Evolutionary conservation across 768 basidiomycete species (phyloP), one percentile per base, ranked within the genome.

Genomic region (Ramaria sp.): DNA sequence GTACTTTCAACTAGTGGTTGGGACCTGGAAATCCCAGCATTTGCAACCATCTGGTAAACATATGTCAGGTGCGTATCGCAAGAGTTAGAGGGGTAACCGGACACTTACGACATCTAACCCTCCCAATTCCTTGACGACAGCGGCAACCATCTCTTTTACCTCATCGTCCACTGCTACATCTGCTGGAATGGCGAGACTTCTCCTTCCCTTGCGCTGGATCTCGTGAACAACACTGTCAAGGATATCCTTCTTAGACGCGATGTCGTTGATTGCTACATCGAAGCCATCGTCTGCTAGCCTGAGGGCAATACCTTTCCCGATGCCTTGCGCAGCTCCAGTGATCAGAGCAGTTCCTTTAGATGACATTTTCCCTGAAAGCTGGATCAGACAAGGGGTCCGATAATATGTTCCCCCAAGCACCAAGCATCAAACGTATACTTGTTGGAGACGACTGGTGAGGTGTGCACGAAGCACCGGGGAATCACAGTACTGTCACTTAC

Each of bases 101-200:
- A 2, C 27, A 64, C 78, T 58, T 49, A 78, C 78, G 15, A 78
- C 77, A 59, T 79, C 76, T n/a, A 82, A 59, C 3, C 73, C 63
- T 1, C 78, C 78, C 7, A 79, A 65, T 10, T 62, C 59, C 7
- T 66, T 43, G 1, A 66, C 62, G 15, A 63, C 61, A 0, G 52
- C 53, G 2, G 66, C 66, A 2, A 82, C 64, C 67, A 79, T 68
- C 7, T 31, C 54, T 53, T 72, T 65, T 1, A 81, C 78, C 6
- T 78, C 69, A 1, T 59, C 62, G 52, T 80, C 78, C 1, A 61
- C 45, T 6, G 68, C 62, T 2, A 81, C 74, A 57, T 80, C 76
- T 1, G 66, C 75, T 11, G 68, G 51, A 1, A 70, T 63, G 24
- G 63, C 37, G 5, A 62, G 34, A 1, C 66, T 60, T 46, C 59